Evolutionary conservation across 345 rosid species (phyloP).

Genomic region (Conringia planisiliqua): DNA sequence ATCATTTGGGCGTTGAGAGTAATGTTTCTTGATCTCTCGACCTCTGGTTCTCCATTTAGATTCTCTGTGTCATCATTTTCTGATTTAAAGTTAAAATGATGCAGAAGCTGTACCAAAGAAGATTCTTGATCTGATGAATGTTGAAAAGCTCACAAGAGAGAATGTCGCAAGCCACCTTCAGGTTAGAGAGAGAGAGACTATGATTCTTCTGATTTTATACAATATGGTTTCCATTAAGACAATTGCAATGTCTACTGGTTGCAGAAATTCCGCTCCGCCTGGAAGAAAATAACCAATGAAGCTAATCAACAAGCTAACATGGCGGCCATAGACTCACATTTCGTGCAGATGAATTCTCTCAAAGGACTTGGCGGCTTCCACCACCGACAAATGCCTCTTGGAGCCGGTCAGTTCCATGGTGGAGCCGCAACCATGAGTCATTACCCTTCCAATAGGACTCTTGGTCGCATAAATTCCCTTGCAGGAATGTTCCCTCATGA

Average conservation of each 20-base stretch:
- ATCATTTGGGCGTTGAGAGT: slow-evolving; percentile 83
- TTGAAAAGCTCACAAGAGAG: slow-evolving; percentile 80
- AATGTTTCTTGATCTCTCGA: slow-evolving; percentile 30
- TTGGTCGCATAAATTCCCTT: slow-evolving; percentile 58
- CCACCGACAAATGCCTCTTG: slow-evolving; percentile 35
- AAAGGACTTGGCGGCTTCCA: slow-evolving; percentile 50
- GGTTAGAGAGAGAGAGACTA: slow-evolving; percentile 36
- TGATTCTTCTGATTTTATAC: background rate
- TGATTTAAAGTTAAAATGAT: slow-evolving; percentile 17
- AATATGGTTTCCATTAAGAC: background rate
- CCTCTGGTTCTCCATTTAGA: background rate
- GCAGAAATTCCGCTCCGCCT: slow-evolving; percentile 26
- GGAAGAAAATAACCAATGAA: slow-evolving; percentile 20
- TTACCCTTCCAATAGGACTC: slow-evolving; percentile 46
- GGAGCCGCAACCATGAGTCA: slow-evolving; percentile 41
- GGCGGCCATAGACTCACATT: slow-evolving; percentile 48
- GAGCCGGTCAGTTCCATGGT: slow-evolving; percentile 48
- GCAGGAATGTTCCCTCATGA: slow-evolving; percentile 48
- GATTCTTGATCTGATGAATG: slow-evolving; percentile 90
- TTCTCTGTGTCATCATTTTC: background rate
- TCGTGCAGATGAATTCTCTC: slow-evolving; percentile 49
- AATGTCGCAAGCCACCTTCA: slow-evolving; percentile 95
- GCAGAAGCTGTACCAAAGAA: slow-evolving; percentile 96
- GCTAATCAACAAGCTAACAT: slow-evolving; percentile 37
- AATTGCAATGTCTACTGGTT: background rate